Percentiles rank a stretch among this genome's conserved stretches.
Evolutionary conservation across 768 basidiomycete genomes (phyloP).

Genomic region (Amanita polypyramis): DNA sequence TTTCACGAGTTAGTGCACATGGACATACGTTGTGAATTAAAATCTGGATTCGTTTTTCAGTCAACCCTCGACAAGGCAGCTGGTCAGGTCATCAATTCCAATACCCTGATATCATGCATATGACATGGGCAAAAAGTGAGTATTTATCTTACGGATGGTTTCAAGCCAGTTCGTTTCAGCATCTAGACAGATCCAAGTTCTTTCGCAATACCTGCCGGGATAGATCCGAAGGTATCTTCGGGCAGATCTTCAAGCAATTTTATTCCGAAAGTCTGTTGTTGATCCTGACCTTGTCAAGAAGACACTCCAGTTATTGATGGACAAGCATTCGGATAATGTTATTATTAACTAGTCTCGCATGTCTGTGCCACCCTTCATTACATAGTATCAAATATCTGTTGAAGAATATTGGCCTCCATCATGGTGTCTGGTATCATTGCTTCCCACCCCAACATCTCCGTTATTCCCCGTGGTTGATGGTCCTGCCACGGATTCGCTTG

Average conservation of each 20-base stretch:
- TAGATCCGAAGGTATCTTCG: conserved; percentile 30
- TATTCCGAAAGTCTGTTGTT: conserved; percentile 43
- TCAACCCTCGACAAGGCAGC: conserved; percentile 58
- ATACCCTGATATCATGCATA: conserved; percentile 25
- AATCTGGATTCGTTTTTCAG: conserved; percentile 20
- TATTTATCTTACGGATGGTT: background rate
- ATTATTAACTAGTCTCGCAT: background rate
- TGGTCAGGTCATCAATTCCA: conserved; percentile 32
- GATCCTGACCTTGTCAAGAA: conserved; percentile 45
- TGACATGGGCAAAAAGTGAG: background rate
- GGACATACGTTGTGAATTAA: background rate
- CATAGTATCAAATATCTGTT: background rate
- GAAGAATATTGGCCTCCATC: background rate
- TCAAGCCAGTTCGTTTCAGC: conserved; percentile 42
- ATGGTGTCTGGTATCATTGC: background rate
- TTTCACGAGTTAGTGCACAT: conserved; percentile 37
- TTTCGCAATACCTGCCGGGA: background rate
- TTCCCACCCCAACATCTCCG: background rate
- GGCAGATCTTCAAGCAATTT: conserved; percentile 48
- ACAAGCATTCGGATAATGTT: no score
- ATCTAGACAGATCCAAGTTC: conserved; percentile 25
- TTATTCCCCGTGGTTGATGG: background rate
- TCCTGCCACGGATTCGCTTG: background rate
- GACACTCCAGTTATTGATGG: background rate
- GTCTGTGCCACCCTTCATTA: background rate